Evolutionary conservation across 805 yeast genomes (phyloP).

Genomic region (Yamadazyma laniorum): DNA sequence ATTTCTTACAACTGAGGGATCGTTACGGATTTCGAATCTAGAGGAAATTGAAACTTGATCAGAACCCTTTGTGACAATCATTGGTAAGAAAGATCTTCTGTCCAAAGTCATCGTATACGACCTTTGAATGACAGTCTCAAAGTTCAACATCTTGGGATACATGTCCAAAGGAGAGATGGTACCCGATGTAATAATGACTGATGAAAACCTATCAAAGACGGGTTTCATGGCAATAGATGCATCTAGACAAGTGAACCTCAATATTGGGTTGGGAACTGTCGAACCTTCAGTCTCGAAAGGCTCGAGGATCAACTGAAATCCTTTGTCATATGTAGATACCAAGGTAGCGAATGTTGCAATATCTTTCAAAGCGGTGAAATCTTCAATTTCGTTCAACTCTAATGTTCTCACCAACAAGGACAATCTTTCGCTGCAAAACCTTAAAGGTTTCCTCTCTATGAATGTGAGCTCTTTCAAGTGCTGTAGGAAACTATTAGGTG

Average conservation of each 20-base stretch:
- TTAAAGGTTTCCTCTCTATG: conserved; percentile 85
- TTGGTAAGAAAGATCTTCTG: conserved; percentile 86
- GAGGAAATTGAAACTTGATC: conserved; percentile 98
- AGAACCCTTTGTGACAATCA: conserved; percentile 95
- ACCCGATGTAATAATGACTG: conserved; percentile 95
- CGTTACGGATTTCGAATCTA: conserved; percentile 93
- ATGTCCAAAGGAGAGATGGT: conserved; percentile 97
- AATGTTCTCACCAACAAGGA: conserved; percentile 86
- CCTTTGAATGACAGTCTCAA: conserved; percentile 89
- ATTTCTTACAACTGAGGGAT: conserved; percentile 95
- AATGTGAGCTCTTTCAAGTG: conserved; percentile 91
- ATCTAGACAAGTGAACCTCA: conserved; percentile 91
- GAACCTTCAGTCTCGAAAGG: conserved; percentile 93
- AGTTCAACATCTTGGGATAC: conserved; percentile 96
- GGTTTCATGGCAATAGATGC: conserved; percentile 98
- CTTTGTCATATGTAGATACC: conserved; percentile 91
- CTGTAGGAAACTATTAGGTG: conserved; percentile 88
- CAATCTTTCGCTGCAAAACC: conserved; percentile 89
- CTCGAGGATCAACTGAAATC: conserved; percentile 87
- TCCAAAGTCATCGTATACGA: conserved; percentile 96
- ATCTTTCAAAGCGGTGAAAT: conserved; percentile 88
- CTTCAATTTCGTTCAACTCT: conserved; percentile 85
- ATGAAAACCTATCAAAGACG: conserved; percentile 86
- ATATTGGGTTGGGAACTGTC: conserved; percentile 94
- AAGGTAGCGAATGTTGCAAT: conserved; percentile 96